Evolutionary conservation across 257 asterid species (phyloP).

Genomic region (Fraxinus americana): DNA sequence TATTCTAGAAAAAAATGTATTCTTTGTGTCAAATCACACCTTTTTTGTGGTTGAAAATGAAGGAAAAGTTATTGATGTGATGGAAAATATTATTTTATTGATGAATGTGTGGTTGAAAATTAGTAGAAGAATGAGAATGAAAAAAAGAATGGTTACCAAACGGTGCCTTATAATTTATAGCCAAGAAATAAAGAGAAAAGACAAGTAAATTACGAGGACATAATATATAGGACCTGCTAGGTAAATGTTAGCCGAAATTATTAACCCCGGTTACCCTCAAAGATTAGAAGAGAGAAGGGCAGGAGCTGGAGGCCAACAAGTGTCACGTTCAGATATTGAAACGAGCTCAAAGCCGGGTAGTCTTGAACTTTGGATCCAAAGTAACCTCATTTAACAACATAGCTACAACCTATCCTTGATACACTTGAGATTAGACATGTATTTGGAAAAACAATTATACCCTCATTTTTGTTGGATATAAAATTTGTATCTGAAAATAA

Average conservation of each 20-base stretch:
- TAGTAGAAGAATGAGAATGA: no score
- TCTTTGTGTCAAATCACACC: no score
- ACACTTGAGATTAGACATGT: not conserved
- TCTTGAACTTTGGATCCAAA: not conserved
- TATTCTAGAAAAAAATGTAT: no score
- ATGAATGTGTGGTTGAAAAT: no score
- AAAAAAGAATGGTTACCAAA: no score
- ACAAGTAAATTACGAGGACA: not conserved
- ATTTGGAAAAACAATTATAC: not conserved
- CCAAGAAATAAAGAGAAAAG: not conserved
- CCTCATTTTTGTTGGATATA: no score
- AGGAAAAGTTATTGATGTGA: no score
- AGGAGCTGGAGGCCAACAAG: not conserved
- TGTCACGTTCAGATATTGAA: not conserved
- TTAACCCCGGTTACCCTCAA: not conserved
- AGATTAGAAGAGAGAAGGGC: not conserved
- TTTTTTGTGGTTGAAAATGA: no score
- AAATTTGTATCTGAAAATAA: no score
- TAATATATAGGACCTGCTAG: not conserved
- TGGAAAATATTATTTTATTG: no score
- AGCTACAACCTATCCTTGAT: not conserved
- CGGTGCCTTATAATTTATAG: not conserved
- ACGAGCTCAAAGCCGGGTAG: not conserved
- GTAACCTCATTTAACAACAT: not conserved
- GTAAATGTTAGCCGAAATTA: not conserved